Conservation (phyloP, 2,329 filamentous ascomycete genomes). For the Epichloe sylvatica region DNA sequence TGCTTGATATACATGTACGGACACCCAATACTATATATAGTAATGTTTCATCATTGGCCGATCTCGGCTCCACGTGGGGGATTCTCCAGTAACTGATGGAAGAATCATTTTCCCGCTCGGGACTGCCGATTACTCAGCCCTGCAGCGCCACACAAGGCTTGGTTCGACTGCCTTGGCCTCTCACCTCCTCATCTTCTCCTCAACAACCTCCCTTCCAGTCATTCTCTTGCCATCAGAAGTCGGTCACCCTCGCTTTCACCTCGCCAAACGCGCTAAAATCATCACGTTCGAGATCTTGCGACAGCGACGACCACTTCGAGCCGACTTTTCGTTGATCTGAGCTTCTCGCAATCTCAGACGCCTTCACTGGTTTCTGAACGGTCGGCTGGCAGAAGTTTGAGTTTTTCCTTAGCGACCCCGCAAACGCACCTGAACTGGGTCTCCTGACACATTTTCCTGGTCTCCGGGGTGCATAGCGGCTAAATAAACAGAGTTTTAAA, state of each 20-base stretch:
- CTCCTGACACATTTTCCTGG: too few species aligned
- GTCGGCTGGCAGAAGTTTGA: constrained; percentile 19
- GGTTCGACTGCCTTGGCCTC: constrained; percentile 3
- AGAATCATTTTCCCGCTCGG: not conserved
- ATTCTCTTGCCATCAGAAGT: constrained; percentile 22
- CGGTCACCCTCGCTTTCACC: constrained; percentile 17
- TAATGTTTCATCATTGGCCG: not conserved
- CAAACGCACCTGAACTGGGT: too few species aligned
- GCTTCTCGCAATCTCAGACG: constrained; percentile 31
- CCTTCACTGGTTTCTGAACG: constrained; percentile 47
- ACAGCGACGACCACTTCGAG: constrained; percentile 18
- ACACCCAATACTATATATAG: too few species aligned
- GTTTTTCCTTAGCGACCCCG: too few species aligned
- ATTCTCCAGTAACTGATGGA: not conserved
- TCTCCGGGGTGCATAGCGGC: too few species aligned
- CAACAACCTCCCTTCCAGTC: constrained; percentile 13
- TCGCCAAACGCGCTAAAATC: constrained; percentile 8
- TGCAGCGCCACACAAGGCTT: not conserved
- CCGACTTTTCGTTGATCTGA: constrained; percentile 26
- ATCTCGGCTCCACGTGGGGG: not conserved
- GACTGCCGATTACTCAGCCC: not conserved
- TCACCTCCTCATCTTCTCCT: constrained; percentile 6
- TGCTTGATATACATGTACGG: not conserved
- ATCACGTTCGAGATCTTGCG: constrained; percentile 8
- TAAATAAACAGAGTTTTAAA: too few species aligned